Percentiles rank a stretch among this genome's conserved stretches.
Conservation (phyloP, 2,329 filamentous ascomycete species). For the Colletotrichum abscissum region DNA sequence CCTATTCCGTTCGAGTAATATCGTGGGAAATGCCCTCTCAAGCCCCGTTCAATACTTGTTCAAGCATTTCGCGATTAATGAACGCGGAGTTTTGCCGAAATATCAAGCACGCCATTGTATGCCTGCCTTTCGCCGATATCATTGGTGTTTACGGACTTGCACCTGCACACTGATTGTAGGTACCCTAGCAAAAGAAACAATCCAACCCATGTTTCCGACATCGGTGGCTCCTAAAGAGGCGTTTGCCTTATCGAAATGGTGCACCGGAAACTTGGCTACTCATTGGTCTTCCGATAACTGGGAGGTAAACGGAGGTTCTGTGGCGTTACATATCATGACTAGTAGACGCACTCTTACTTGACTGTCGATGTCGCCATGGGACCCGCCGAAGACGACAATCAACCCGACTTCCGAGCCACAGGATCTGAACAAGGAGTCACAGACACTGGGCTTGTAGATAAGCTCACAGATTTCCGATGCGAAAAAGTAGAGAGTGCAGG, state of each 20-base stretch:
- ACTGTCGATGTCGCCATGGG: conserved; percentile 28
- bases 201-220: not conserved
- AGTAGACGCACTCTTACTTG: not conserved
- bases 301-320: not conserved
- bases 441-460: not conserved
- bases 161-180: not conserved
- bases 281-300: not conserved
- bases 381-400: conserved; percentile 24
- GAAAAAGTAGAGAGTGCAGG: not conserved
- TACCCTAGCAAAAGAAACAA: not conserved
- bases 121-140: not conserved
- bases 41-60: not conserved
- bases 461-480: not conserved
- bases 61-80: not conserved
- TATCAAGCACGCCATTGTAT: conserved; percentile 14
- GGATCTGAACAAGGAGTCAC: not conserved
- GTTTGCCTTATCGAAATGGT: not conserved
- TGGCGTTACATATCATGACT: not conserved
- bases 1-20: too few species aligned
- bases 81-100: not conserved
- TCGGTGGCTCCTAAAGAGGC: not conserved
- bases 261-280: not conserved
- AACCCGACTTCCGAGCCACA: not conserved
- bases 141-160: not conserved
- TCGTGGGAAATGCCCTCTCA: not conserved